phyloP scores from a whole-genome alignment of 306 rosid species.

The Macrotyloma uniflorum region DNA sequence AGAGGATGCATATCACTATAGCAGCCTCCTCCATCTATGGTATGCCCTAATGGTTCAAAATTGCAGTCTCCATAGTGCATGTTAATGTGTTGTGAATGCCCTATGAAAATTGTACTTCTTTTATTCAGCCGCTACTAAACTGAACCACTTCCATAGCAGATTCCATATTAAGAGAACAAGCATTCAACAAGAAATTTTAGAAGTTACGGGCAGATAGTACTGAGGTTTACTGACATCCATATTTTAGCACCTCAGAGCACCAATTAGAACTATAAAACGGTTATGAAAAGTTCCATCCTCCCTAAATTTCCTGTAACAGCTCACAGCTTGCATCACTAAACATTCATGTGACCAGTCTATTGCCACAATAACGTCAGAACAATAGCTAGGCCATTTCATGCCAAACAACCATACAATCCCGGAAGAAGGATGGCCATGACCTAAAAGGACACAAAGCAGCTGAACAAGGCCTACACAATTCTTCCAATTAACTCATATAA shows the following conservation, averaged over 20 bases:
- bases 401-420: slow-evolving; percentile 38
- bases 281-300: slow-evolving; percentile 36
- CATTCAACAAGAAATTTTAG: slow-evolving; percentile 22
- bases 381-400: slow-evolving; percentile 42
- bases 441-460: slow-evolving; percentile 48
- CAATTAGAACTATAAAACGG: slow-evolving; percentile 36
- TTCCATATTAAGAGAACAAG: slow-evolving; percentile 27
- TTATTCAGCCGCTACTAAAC: slow-evolving; percentile 34
- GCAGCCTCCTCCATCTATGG: slow-evolving; percentile 43
- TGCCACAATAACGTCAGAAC: slow-evolving; percentile 42
- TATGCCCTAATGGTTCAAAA: slow-evolving; percentile 40
- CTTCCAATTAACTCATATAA: slow-evolving; percentile 45
- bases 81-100: slow-evolving; percentile 31
- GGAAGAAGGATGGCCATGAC: slow-evolving; percentile 45
- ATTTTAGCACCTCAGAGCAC: slow-evolving; percentile 39
- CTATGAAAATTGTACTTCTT: slow-evolving; percentile 29
- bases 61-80: slow-evolving; percentile 41
- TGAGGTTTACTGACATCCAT: slow-evolving; percentile 40
- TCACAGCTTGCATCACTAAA: slow-evolving; percentile 44
- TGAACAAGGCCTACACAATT: slow-evolving; percentile 39
- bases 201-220: slow-evolving; percentile 23
- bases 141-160: slow-evolving; percentile 38
- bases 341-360: slow-evolving; percentile 33
- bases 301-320: slow-evolving; percentile 42
- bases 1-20: slow-evolving; percentile 28